Percentiles rank a stretch among this genome's conserved stretches.
These are phyloP conservation scores for Pythium dissimile DNA, from an alignment of 352 stramenopile species.

Conservation along the genomic window DNA sequence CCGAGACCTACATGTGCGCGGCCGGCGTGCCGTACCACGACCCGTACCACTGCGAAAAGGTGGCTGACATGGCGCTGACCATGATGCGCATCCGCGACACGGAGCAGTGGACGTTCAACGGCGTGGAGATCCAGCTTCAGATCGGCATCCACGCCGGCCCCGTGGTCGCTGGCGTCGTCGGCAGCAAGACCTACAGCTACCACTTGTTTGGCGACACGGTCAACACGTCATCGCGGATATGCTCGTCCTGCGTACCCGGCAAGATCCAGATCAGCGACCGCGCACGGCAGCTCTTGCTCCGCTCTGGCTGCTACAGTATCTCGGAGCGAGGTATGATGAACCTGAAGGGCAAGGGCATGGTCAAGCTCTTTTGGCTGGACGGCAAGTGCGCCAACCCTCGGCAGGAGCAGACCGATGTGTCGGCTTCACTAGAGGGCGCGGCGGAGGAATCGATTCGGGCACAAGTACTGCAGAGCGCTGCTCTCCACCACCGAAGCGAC, in stretches of 20 bases:
- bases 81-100: conserved; percentile 73
- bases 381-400: conserved; percentile 34
- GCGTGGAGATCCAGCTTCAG: conserved; percentile 70
- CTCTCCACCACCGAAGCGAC: conserved; percentile 48
- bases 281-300: conserved; percentile 42
- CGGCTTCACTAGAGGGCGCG: conserved; percentile 31
- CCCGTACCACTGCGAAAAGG: conserved; percentile 65
- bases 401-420: conserved; percentile 29
- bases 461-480: conserved; percentile 25
- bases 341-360: conserved; percentile 70
- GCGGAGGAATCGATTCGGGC: conserved; percentile 54
- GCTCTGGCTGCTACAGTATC: conserved; percentile 47
- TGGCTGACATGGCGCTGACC: conserved; percentile 73
- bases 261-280: conserved; percentile 71
- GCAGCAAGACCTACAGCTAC: conserved; percentile 78
- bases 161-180: conserved; percentile 80
- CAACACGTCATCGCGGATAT: conserved; percentile 79
- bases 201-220: conserved; percentile 85
- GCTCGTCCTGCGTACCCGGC: conserved; percentile 56
- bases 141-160: conserved; percentile 82
- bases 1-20: conserved; percentile 81
- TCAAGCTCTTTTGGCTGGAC: conserved; percentile 68
- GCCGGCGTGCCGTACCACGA: conserved; percentile 59
- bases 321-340: conserved; percentile 62
- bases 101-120: conserved; percentile 68